Evolutionary conservation across 495 filamentous ascomycete genomes (phyloP).

Genomic region (Penicillium macrosclerotiorum): DNA sequence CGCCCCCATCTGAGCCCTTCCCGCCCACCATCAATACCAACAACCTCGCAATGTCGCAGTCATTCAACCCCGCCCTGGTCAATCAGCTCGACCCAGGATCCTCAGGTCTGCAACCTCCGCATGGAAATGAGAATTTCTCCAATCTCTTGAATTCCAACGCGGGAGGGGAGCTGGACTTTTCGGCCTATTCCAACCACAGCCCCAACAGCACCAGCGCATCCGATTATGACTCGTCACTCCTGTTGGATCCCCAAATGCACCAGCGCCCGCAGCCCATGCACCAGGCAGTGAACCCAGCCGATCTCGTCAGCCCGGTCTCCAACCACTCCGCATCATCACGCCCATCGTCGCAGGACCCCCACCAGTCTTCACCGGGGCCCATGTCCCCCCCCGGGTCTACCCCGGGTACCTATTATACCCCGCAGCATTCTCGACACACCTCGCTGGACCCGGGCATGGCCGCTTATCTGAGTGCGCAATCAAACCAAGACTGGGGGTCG

Average conservation of each 20-base stretch:
- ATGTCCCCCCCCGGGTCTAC: constrained; percentile 54
- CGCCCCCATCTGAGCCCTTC: constrained; percentile 27
- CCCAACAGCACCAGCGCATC: constrained; percentile 30
- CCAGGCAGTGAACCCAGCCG: constrained; percentile 58
- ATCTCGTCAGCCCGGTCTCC: constrained; percentile 69
- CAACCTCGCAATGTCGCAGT: constrained; percentile 36
- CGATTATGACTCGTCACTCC: constrained; percentile 37
- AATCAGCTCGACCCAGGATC: constrained; percentile 34
- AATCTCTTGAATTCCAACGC: constrained; percentile 37
- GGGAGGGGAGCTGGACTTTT: constrained; percentile 40
- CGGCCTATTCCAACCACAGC: constrained; percentile 37
- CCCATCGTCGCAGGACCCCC: constrained; percentile 61
- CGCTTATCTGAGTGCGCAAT: constrained; percentile 61
- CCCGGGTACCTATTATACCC: constrained; percentile 53
- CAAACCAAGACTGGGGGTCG: constrained; percentile 62
- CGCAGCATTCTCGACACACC: constrained; percentile 70
- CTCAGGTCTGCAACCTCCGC: constrained; percentile 18
- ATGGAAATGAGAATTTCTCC: constrained; percentile 40
- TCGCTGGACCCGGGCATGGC: constrained; percentile 80
- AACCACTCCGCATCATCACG: constrained; percentile 69
- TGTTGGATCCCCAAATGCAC: constrained; percentile 49
- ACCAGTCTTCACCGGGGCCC: constrained; percentile 49
- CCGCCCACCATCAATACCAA: constrained; percentile 24
- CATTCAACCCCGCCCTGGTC: constrained; percentile 37
- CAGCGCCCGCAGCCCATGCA: constrained; percentile 36